phyloP scores from a whole-genome alignment of 768 basidiomycete species.

The Dioszegia aurantiaca region DNA sequence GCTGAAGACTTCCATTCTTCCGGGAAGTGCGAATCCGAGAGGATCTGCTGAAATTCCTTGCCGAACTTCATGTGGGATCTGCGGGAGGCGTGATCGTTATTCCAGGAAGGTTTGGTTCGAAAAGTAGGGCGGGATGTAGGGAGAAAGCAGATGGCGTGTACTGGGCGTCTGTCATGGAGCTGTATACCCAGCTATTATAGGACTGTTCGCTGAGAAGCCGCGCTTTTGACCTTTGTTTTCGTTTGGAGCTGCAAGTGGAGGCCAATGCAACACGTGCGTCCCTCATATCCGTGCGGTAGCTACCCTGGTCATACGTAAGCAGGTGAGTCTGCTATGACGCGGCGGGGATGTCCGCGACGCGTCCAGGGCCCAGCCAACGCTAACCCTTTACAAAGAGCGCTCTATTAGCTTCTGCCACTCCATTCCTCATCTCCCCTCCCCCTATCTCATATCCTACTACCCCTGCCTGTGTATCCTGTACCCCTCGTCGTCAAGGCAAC shows the following conservation, averaged over 20 bases:
- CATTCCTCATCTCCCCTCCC: too few species aligned
- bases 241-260: constrained; percentile 3
- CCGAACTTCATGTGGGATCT: constrained; percentile 54
- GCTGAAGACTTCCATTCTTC: constrained; percentile 72
- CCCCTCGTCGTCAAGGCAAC: constrained; percentile 3
- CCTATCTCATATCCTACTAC: too few species aligned
- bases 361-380: background rate
- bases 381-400: too few species aligned
- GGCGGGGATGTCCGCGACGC: constrained; percentile 1
- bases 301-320: background rate
- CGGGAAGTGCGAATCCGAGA: constrained; percentile 60
- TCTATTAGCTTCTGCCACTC: too few species aligned
- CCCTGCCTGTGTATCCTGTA: background rate
- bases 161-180: background rate
- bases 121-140: background rate
- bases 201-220: too few species aligned
- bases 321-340: background rate
- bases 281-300: background rate
- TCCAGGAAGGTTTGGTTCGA: background rate
- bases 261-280: constrained; percentile 5
- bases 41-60: constrained; percentile 54
- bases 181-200: too few species aligned
- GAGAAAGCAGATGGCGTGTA: too few species aligned
- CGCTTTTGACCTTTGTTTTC: background rate
- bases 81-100: background rate